Conservation (phyloP, 768 basidiomycete species). For the Suillus occidentalis region DNA sequence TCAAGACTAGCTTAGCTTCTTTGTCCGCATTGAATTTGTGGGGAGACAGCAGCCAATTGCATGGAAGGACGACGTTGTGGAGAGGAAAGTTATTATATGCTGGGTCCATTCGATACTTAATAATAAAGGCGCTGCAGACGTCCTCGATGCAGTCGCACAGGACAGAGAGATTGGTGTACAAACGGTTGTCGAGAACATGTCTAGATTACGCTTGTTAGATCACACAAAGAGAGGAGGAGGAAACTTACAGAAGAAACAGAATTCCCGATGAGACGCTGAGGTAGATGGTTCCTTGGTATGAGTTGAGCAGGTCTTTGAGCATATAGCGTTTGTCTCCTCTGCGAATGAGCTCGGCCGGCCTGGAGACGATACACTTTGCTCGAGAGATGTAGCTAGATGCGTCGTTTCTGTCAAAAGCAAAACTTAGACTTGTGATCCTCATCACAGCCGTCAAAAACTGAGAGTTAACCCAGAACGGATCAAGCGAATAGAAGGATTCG, state of each 20-base stretch:
- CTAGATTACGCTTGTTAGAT: too few relatives aligned
- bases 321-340: too few relatives aligned
- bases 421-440: conserved; percentile 37
- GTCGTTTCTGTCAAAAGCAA: conserved; percentile 37
- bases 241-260: conserved; percentile 10
- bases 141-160: conserved; percentile 54
- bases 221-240: too few relatives aligned
- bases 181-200: conserved; percentile 37
- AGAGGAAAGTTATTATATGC: conserved; percentile 18
- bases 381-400: conserved; percentile 37
- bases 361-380: conserved; percentile 29
- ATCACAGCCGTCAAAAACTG: conserved; percentile 44
- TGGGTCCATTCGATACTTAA: conserved; percentile 32
- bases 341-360: too few relatives aligned
- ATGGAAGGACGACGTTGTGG: conserved; percentile 53
- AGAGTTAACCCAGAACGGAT: too few relatives aligned
- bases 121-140: conserved; percentile 41
- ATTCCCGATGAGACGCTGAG: conserved; percentile 37
- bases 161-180: conserved; percentile 45
- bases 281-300: conserved; percentile 27
- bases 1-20: conserved; percentile 8
- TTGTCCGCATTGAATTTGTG: conserved; percentile 17
- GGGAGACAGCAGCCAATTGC: conserved; percentile 45
- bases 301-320: conserved; percentile 32
- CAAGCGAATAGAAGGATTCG: conserved; percentile 36